Percentiles rank a stretch among this genome's conserved stretches.
Evolutionary conservation across 352 stramenopile genomes (phyloP).

Genomic region (Phytophthora lateralis): DNA sequence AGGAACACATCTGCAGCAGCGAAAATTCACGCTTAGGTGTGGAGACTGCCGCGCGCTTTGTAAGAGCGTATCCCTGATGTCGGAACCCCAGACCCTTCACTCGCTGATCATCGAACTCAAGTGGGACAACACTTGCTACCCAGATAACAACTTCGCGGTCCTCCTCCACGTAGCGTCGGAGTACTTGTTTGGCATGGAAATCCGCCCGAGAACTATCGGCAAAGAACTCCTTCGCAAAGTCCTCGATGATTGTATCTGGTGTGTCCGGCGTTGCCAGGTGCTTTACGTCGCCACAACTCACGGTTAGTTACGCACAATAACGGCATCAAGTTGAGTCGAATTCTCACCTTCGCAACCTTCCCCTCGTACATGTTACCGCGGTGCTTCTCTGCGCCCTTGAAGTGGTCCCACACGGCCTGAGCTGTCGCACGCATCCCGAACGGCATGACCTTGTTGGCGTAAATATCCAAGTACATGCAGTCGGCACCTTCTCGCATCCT

Average conservation of each 20-base stretch:
- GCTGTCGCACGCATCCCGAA: constrained; percentile 47
- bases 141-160: constrained; percentile 54
- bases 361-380: constrained; percentile 48
- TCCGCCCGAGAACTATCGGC: constrained; percentile 45
- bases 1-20: constrained; percentile 46
- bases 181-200: constrained; percentile 44
- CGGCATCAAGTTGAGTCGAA: constrained; percentile 1
- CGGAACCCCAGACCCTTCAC: constrained; percentile 47
- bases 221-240: constrained; percentile 45
- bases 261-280: constrained; percentile 41
- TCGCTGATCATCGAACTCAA: constrained; percentile 48
- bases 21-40: constrained; percentile 40
- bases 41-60: constrained; percentile 44
- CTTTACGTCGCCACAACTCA: constrained; percentile 29
- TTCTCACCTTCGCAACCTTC: constrained; percentile 43
- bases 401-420: constrained; percentile 49
- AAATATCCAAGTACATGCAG: constrained; percentile 54
- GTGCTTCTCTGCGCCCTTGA: constrained; percentile 49
- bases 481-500: constrained; percentile 45
- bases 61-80: constrained; percentile 51
- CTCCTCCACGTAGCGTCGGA: constrained; percentile 44
- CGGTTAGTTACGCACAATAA: constrained; percentile 4
- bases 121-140: constrained; percentile 44
- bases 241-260: constrained; percentile 47
- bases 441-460: constrained; percentile 50